Conservation (phyloP, 371 early-diverging fungal genomes). For the Phascolomyces articulosus region DNA sequence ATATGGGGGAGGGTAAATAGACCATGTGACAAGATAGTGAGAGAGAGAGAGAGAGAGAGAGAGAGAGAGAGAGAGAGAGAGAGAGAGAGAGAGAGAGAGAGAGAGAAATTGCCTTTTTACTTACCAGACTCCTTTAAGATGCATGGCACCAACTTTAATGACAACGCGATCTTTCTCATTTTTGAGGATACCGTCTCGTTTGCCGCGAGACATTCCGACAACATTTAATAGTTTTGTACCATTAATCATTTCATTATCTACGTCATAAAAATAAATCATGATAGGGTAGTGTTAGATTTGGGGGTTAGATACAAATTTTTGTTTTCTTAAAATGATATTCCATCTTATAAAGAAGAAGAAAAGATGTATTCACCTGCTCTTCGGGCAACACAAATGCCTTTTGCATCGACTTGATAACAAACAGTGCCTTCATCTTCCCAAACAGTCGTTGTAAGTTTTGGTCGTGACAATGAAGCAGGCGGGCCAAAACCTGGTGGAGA, state of each 20-base stretch:
- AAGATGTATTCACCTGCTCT: constrained; percentile 58
- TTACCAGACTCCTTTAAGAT: constrained; percentile 81
- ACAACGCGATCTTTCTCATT: constrained; percentile 76
- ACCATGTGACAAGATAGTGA: no score
- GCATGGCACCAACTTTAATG: constrained; percentile 80
- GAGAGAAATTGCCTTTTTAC: no score
- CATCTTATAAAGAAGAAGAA: no score
- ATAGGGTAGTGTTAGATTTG: background rate
- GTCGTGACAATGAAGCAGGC: constrained; percentile 22
- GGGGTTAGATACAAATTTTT: background rate
- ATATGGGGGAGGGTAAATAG: no score
- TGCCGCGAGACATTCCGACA: constrained; percentile 78
- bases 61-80: no score
- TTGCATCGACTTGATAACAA: constrained; percentile 79
- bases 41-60: no score
- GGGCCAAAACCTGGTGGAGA: constrained; percentile 7
- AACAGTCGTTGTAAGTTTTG: constrained; percentile 70
- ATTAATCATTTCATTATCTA: constrained; percentile 75
- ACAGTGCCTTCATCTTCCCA: constrained; percentile 85
- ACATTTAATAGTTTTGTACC: constrained; percentile 82
- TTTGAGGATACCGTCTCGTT: constrained; percentile 79
- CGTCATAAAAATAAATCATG: background rate
- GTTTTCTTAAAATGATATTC: background rate
- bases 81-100: no score
- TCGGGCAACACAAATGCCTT: constrained; percentile 77